Evolutionary conservation across 2,329 filamentous ascomycete genomes (phyloP).

Genomic region (Cephalotrichum gorgonifer): DNA sequence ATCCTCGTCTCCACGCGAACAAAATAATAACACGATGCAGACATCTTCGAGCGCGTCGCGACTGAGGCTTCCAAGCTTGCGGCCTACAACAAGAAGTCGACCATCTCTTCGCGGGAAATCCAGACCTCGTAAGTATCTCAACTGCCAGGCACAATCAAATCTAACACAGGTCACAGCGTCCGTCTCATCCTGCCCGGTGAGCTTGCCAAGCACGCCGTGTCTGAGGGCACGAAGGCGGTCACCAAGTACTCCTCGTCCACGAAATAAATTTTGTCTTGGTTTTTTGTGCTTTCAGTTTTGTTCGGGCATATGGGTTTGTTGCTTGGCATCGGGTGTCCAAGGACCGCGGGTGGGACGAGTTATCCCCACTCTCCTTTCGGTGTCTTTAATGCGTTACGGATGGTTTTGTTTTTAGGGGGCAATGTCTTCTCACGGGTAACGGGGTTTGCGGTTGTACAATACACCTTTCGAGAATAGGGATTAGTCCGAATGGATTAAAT

Average conservation of each 20-base stretch:
- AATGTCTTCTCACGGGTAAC: conserved; percentile 51
- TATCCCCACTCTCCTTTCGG: conserved; percentile 28
- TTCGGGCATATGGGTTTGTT: conserved; percentile 42
- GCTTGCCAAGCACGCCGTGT: conserved; percentile 98
- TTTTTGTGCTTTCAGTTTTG: conserved; percentile 44
- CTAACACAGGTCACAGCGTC: conserved; percentile 40
- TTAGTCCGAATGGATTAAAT: conserved; percentile 36
- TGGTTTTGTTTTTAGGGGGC: conserved; percentile 55
- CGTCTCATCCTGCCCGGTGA: conserved; percentile 96
- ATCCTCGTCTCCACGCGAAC: not conserved
- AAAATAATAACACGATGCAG: conserved; percentile 32
- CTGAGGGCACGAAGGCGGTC: conserved; percentile 98
- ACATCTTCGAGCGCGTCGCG: conserved; percentile 98
- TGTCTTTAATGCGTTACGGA: conserved; percentile 67
- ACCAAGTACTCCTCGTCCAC: conserved; percentile 99
- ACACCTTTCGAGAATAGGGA: conserved; percentile 50
- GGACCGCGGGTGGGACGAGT: conserved; percentile 2
- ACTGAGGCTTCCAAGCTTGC: conserved; percentile 98
- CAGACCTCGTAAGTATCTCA: conserved; percentile 68
- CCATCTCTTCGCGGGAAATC: conserved; percentile 98
- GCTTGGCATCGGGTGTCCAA: conserved; percentile 35
- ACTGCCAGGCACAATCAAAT: not conserved
- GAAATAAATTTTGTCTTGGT: conserved; percentile 63
- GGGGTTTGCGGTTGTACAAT: conserved; percentile 68
- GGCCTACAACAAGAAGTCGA: conserved; percentile 99